These are phyloP conservation scores for Sugiyamaella grinbergsii DNA, from an alignment of 1,139 yeast species.

Conservation along the genomic window DNA sequence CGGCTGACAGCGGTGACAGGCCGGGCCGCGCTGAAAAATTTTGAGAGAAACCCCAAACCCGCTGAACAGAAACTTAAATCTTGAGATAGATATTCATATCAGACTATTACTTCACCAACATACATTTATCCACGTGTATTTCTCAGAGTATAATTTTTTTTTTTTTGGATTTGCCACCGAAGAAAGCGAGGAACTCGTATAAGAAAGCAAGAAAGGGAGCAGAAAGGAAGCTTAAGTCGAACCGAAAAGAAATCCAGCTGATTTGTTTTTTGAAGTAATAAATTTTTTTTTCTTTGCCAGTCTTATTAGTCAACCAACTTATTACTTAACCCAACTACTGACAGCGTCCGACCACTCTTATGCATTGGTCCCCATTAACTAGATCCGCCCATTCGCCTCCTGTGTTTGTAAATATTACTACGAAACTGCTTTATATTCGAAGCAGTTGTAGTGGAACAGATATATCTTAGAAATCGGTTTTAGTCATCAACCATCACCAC, in stretches of 20 bases:
- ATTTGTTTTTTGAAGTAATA: background rate
- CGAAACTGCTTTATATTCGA: slow-evolving; percentile 11
- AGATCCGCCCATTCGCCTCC: slow-evolving; percentile 21
- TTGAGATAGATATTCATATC: background rate
- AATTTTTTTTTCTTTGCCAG: background rate
- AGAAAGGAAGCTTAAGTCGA: no score
- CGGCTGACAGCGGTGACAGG: background rate
- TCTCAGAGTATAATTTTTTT: background rate
- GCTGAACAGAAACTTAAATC: no score
- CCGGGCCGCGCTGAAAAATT: no score
- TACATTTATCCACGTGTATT: background rate
- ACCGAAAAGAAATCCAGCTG: background rate
- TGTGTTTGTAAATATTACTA: slow-evolving; percentile 18
- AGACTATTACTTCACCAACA: background rate
- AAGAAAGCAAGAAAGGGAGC: background rate
- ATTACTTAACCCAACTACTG: slow-evolving; percentile 6
- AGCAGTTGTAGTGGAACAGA: slow-evolving; percentile 18
- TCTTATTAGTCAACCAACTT: background rate
- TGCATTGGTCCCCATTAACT: slow-evolving; percentile 31
- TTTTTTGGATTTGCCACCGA: background rate
- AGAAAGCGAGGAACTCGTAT: background rate
- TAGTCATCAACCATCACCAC: background rate
- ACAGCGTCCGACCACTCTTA: slow-evolving; percentile 27
- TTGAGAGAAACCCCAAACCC: slow-evolving; percentile 6
- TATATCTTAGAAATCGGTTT: slow-evolving; percentile 3